Percentiles rank a stretch among this genome's conserved stretches.
These are phyloP conservation scores for Oryza longistaminata DNA, from an alignment of 176 grass and related monocot genomes.

Conservation along the genomic window DNA sequence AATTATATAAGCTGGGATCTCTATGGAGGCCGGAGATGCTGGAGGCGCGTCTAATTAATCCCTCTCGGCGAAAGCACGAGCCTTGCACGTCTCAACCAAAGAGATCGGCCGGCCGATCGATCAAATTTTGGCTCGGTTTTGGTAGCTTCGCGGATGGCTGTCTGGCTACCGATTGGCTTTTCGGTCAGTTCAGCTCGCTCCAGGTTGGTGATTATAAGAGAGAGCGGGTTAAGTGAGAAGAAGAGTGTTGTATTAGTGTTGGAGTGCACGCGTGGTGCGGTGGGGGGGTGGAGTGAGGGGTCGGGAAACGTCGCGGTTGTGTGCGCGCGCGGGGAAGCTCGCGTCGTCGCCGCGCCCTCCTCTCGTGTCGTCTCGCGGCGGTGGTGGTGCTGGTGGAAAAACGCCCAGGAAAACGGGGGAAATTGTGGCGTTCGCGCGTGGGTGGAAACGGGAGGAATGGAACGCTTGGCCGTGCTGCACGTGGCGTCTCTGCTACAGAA, in stretches of 20 bases:
- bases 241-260: neutral
- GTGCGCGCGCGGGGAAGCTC: slow-evolving; percentile 20
- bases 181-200: neutral
- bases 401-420: neutral
- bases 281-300: slow-evolving; percentile 46
- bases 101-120: neutral
- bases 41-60: slow-evolving; percentile 22
- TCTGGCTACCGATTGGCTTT: neutral
- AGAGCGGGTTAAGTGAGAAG: neutral
- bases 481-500: neutral
- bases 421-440: neutral
- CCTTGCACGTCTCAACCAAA: slow-evolving; percentile 46
- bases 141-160: neutral
- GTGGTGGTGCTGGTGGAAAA: neutral
- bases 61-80: slow-evolving; percentile 3
- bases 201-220: slow-evolving; percentile 33
- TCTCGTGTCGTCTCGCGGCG: neutral
- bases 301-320: slow-evolving; percentile 54
- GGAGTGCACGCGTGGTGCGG: slow-evolving; percentile 23
- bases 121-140: neutral
- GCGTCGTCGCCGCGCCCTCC: neutral
- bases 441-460: neutral
- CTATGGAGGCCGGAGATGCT: neutral
- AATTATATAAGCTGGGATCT: neutral
- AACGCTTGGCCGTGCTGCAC: neutral